A percentile compares a stretch with the other conserved stretches of the same genome.
Evolutionary conservation across 768 basidiomycete species (phyloP).

Genomic region (Mycena crocata): DNA sequence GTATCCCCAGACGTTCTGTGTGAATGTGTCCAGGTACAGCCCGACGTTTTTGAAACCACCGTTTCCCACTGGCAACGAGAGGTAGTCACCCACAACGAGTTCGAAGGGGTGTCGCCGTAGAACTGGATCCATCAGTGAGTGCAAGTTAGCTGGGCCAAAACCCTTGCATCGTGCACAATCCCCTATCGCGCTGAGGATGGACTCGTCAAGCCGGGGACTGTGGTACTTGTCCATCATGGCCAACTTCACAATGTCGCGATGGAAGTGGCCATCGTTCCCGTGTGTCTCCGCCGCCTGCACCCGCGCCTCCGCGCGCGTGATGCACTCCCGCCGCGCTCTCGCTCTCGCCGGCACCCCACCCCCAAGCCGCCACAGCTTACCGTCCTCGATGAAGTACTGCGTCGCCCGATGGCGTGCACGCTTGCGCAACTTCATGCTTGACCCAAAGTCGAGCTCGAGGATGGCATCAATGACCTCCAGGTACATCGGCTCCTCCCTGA

Average conservation of each 20-base stretch:
- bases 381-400: constrained; percentile 12
- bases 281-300: constrained; percentile 14
- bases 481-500: constrained; percentile 23
- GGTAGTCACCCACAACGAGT: constrained; percentile 29
- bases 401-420: constrained; percentile 3
- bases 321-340: constrained; percentile 14
- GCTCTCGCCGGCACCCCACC: constrained; percentile 11
- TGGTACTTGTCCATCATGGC: constrained; percentile 24
- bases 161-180: constrained; percentile 35
- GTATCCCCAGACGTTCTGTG: constrained; percentile 36
- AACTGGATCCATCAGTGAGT: constrained; percentile 23
- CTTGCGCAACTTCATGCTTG: background rate
- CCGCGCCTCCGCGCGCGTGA: constrained; percentile 13
- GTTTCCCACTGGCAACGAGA: constrained; percentile 28
- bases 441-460: constrained; percentile 25
- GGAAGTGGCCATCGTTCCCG: constrained; percentile 9
- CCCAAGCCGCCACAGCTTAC: constrained; percentile 17
- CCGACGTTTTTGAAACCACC: constrained; percentile 32
- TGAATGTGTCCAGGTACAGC: constrained; percentile 29
- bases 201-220: constrained; percentile 16
- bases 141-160: constrained; percentile 36
- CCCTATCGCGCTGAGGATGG: constrained; percentile 22
- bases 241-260: constrained; percentile 25
- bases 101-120: constrained; percentile 33
- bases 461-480: constrained; percentile 9